Base-by-base conservation (phyloP, 805 yeast genomes). In the Cephaloascus albidus region DNA sequence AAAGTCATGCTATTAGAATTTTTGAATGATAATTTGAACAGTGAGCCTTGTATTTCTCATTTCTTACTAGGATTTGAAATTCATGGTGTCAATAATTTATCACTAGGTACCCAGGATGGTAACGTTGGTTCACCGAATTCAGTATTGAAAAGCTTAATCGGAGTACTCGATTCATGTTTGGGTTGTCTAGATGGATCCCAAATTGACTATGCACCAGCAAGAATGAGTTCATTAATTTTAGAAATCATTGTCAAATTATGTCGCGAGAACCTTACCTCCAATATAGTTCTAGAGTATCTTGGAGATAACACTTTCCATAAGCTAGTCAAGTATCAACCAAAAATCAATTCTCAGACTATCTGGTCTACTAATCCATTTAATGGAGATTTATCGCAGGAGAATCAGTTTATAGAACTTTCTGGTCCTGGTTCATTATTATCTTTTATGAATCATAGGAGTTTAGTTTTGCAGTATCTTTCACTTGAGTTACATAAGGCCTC, bases 11-110 rank as follows among this genome's bases (percentile, higher is more conserved):
- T 88, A 4, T 57, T 90, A 38, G 67, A 75, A 26, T 82, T 82
- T 48, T 51, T 89, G 38, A 60, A 65, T 35, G 53, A 56, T 3
- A 44, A 61, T 1, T 60, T 63, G 5, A 59, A 67, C 1, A 61
- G 60, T 10, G 60, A 58, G 14, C 70, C 78, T 4, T 70, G 81
- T 0, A 69, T 83, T 1, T 63, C 90, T 1, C 97, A 88, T 53
- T 80, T 81, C 47, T 55, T 90, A 6, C 65, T 90, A 1, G 97
- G 97, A 0, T 87, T 79, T 55, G 78, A 75, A 33, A 50, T 60
- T 47, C 43, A 58, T 49, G 72, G 63, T 4, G 61, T 52, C 2
- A 74, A 70, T 38, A 65, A 71, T n/a, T 60, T 78, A 17, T 55
- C 74, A 0, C 54, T 79, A n/a, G 77, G 78, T 3, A 45, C 56